Conservation (phyloP, 495 filamentous ascomycete genomes). For the Penicillium alfredii region DNA sequence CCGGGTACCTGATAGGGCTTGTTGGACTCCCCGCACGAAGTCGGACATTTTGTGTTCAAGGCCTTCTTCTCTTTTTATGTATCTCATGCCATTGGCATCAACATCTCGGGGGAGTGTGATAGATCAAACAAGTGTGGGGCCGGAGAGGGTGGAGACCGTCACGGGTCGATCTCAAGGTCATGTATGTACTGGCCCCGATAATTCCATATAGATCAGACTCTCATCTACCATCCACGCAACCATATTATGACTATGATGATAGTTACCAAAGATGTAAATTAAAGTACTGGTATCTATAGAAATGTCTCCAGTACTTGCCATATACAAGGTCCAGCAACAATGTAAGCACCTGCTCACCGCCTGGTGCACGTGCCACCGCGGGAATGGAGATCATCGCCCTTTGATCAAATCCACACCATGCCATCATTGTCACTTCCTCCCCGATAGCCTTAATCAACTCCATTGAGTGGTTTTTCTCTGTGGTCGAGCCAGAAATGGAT, state of each 20-base stretch:
- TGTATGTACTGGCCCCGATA: not conserved
- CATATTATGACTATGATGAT: too few species aligned
- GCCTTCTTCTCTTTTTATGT: conserved; percentile 12
- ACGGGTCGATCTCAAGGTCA: conserved; percentile 5
- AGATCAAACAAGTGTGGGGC: conserved; percentile 9
- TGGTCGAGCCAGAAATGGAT: not conserved
- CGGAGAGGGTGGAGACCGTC: conserved; percentile 8
- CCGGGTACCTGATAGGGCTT: not conserved
- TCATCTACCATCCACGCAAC: too few species aligned
- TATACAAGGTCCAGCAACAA: too few species aligned
- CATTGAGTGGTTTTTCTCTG: not conserved
- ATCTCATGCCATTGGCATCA: conserved; percentile 9
- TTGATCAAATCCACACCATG: too few species aligned
- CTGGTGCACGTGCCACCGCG: too few species aligned
- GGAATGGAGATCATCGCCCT: too few species aligned
- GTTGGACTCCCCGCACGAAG: not conserved
- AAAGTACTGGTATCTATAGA: too few species aligned
- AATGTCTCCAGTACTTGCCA: too few species aligned
- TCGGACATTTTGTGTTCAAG: conserved; percentile 22
- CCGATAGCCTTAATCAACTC: too few species aligned
- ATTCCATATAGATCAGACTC: not conserved
- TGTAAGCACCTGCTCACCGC: too few species aligned
- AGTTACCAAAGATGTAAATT: too few species aligned
- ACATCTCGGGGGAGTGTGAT: conserved; percentile 1
- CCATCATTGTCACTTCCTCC: too few species aligned